Conservation (phyloP, 306 rosid genomes). For the Vigna reflexopilosa region DNA sequence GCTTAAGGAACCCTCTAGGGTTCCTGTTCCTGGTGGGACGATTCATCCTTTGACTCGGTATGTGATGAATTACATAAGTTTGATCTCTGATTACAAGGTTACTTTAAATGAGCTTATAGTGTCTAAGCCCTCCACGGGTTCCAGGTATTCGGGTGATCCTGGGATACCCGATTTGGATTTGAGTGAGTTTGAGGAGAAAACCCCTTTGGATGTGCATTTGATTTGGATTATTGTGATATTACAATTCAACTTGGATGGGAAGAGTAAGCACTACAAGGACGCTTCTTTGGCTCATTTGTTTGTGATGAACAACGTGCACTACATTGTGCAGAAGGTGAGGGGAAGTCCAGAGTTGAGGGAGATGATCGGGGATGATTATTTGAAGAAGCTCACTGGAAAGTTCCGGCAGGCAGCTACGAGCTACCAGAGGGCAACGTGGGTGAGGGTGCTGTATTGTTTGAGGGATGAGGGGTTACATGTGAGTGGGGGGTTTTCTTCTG, state of each 20-base stretch:
- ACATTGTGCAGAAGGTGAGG: slow-evolving; percentile 92
- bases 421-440: slow-evolving; percentile 98
- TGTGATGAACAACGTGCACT: slow-evolving; percentile 98
- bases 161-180: slow-evolving; percentile 93
- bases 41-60: slow-evolving; percentile 97
- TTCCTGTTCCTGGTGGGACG: slow-evolving; percentile 95
- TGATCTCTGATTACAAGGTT: slow-evolving; percentile 90
- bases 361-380: slow-evolving; percentile 88
- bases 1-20: slow-evolving; percentile 84
- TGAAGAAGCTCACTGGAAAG: slow-evolving; percentile 83
- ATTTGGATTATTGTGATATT: slow-evolving; percentile 94
- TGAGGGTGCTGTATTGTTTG: slow-evolving; percentile 81
- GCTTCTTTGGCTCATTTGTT: slow-evolving; percentile 74
- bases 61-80: slow-evolving; percentile 92
- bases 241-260: slow-evolving; percentile 92
- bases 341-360: slow-evolving; percentile 89
- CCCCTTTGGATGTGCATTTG: slow-evolving; percentile 88
- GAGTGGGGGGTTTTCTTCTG: slow-evolving; percentile 90
- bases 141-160: slow-evolving; percentile 80
- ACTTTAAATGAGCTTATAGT: slow-evolving; percentile 86
- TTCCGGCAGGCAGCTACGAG: slow-evolving; percentile 88
- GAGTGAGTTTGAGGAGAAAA: slow-evolving; percentile 75
- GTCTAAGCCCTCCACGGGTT: slow-evolving; percentile 89
- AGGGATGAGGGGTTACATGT: slow-evolving; percentile 92
- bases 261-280: slow-evolving; percentile 91